Evolutionary conservation across 2,329 filamentous ascomycete genomes (phyloP), one percentile per base, ranked within the genome.

Genomic region (Ustulina deusta): DNA sequence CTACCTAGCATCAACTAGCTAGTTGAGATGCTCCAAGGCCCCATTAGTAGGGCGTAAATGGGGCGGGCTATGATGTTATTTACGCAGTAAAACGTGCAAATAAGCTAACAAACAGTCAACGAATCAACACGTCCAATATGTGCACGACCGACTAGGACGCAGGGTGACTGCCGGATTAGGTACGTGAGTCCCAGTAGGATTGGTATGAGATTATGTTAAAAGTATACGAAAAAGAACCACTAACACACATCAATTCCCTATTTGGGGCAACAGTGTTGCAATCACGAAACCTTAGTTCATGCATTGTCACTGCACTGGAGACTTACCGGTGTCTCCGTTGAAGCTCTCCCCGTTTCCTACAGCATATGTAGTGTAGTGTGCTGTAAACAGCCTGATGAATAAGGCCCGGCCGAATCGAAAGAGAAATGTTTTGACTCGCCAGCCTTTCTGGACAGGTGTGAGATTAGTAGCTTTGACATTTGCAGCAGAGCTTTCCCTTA

Each of bases 211-310:
- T 52, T 34, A 36, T 44, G 9, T 38, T 32, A n/a, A n/a, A n/a
- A n/a, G n/a, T n/a, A n/a, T n/a, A 13, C 51, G 32, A 38, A 54
- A 44, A n/a, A 17, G 36, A 52, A 40, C 27, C 11, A 29, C 27
- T 22, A 32, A 13, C 0, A 46, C 58, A 52, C 9, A 49, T 58
- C 59, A 61, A 29, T 67, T 67, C 7, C 61, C 65, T 49, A 32
- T 60, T 64, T 5, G 4, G 49, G 65, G 36, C 13, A 67, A 17
- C 17, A 17, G 59, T 25, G 54, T n/a, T 49, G 17, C 48, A 40
- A 22, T 59, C 32, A 55, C 48, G 48, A 67, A 63, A 63, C 60
- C 42, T 58, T 66, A 57, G 51, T 56, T 29, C 27, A 22, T 34
- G 3, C 22, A 42, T 56, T 27, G 22, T 40, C 34, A 58, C 36